Conservation (phyloP, 768 basidiomycete species). For the Termitomyces sp. region DNA sequence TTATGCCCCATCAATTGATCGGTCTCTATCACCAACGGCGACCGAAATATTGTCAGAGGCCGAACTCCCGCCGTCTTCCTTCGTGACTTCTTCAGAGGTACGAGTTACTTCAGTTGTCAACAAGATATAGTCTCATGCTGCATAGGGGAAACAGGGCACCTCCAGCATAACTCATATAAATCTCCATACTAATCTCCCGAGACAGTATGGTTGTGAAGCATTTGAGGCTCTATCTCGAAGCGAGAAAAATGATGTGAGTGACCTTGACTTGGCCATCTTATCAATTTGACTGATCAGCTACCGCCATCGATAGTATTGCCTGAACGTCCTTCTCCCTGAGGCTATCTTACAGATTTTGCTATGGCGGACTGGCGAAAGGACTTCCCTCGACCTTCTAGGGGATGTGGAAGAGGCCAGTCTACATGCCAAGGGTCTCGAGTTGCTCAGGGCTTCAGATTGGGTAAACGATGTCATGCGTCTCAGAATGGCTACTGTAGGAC, state of each 20-base stretch:
- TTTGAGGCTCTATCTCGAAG: constrained; percentile 42
- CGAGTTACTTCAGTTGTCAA: not conserved
- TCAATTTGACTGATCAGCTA: not conserved
- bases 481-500: constrained; percentile 27
- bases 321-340: constrained; percentile 70
- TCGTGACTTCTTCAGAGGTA: constrained; percentile 10
- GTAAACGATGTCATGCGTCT: constrained; percentile 60
- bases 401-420: constrained; percentile 53
- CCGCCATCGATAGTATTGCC: constrained; percentile 52
- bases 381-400: constrained; percentile 43
- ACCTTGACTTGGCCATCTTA: not conserved
- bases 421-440: constrained; percentile 43
- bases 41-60: constrained; percentile 17
- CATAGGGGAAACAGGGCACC: constrained; percentile 5
- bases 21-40: constrained; percentile 20
- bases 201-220: constrained; percentile 35
- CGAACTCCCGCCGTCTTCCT: constrained; percentile 25
- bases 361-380: constrained; percentile 65
- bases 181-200: constrained; percentile 11
- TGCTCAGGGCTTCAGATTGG: constrained; percentile 62
- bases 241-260: constrained; percentile 52
- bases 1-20: not conserved
- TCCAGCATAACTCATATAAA: not conserved
- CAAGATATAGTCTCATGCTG: not conserved
- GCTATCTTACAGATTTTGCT: constrained; percentile 69